These are phyloP conservation scores for Boletus eberwhitei DNA, from an alignment of 768 basidiomycete genomes.

Conservation along the genomic window DNA sequence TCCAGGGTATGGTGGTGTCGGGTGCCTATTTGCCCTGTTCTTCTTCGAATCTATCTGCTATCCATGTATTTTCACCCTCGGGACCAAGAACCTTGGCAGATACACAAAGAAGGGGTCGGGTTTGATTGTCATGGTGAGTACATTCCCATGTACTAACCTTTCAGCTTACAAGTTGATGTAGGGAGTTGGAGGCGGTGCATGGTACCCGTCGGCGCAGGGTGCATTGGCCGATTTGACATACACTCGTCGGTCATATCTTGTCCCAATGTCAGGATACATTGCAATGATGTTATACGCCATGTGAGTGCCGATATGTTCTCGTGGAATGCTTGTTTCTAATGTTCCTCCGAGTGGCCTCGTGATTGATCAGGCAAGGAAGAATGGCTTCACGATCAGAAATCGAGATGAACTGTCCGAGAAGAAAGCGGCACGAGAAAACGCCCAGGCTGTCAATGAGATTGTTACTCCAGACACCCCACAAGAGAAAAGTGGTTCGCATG, in stretches of 20 bases:
- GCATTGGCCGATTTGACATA: conserved; percentile 47
- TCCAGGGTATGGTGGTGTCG: conserved; percentile 52
- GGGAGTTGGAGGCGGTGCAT: conserved; percentile 66
- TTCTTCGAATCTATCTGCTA: conserved; percentile 78
- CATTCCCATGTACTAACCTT: not conserved
- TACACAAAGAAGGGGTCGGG: conserved; percentile 62
- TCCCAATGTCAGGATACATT: conserved; percentile 56
- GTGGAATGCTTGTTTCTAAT: not conserved
- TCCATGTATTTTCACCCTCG: conserved; percentile 65
- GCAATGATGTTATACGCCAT: conserved; percentile 56
- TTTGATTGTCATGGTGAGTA: conserved; percentile 55
- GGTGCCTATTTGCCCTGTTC: conserved; percentile 61
- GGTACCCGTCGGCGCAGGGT: conserved; percentile 63
- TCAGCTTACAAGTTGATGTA: conserved; percentile 13
- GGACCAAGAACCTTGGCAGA: conserved; percentile 59
- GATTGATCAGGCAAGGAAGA: conserved; percentile 45
- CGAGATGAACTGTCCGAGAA: conserved; percentile 39
- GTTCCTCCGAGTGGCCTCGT: conserved; percentile 46
- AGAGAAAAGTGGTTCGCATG: conserved; percentile 13
- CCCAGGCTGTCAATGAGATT: not conserved
- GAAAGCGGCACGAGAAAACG: conserved; percentile 2
- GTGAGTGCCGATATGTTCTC: conserved; percentile 35
- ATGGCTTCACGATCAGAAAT: conserved; percentile 49
- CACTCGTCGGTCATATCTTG: conserved; percentile 55
- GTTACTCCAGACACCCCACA: conserved; percentile 1